Evolutionary conservation across 352 stramenopile genomes (phyloP).

Genomic region (Globisporangium paroecandrum): DNA sequence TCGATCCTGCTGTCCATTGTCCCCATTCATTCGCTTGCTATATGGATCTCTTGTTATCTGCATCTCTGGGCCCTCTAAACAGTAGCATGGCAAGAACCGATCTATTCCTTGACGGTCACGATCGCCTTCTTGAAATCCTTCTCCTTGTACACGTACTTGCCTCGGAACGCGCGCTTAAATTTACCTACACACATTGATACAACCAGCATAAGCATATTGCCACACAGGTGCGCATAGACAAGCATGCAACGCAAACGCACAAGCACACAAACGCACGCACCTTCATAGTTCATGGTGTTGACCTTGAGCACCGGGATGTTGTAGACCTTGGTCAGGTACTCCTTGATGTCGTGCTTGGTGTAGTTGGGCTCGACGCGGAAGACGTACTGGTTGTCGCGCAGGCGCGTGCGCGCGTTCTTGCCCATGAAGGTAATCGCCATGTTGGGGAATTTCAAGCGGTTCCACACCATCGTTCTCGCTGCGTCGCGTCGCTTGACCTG

Average conservation of each 20-base stretch:
- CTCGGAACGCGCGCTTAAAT: constrained; percentile 85
- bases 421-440: constrained; percentile 87
- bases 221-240: not conserved
- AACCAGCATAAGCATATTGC: not conserved
- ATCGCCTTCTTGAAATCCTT: constrained; percentile 93
- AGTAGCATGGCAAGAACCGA: not conserved
- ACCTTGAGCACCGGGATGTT: constrained; percentile 92
- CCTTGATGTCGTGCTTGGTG: constrained; percentile 97
- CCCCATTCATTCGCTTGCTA: not conserved
- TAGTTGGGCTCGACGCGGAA: constrained; percentile 95
- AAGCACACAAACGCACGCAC: constrained; percentile 50
- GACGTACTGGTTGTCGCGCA: constrained; percentile 82
- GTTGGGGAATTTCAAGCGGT: constrained; percentile 83
- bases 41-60: constrained; percentile 1
- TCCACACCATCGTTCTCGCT: constrained; percentile 72
- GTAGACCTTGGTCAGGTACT: constrained; percentile 97
- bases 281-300: constrained; percentile 94
- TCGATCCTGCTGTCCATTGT: not conserved
- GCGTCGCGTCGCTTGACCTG: constrained; percentile 1
- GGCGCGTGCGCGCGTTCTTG: constrained; percentile 73
- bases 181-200: constrained; percentile 50
- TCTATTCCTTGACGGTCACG: constrained; percentile 84
- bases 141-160: constrained; percentile 88
- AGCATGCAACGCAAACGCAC: not conserved
- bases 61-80: constrained; percentile 12